These are phyloP conservation scores for Paxillus rubicundulus DNA, from an alignment of 768 basidiomycete species.

Conservation along the genomic window DNA sequence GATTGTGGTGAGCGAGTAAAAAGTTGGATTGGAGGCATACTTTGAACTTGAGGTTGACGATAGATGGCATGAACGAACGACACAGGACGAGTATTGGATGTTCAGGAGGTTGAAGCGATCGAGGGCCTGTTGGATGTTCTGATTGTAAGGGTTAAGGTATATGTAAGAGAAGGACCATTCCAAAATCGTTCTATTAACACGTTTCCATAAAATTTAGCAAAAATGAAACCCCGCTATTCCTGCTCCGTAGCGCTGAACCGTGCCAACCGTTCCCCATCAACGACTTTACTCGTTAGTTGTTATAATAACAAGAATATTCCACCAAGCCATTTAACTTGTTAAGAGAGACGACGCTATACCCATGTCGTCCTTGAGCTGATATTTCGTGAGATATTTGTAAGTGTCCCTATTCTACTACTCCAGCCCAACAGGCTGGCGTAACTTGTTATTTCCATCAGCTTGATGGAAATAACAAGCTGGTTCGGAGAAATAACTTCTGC, in stretches of 20 bases:
- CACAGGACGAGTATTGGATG: background rate
- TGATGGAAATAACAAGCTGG: too few relatives aligned
- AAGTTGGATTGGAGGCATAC: slow-evolving; percentile 33
- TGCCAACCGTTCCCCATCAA: background rate
- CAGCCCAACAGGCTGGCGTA: slow-evolving; percentile 10
- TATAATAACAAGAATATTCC: background rate
- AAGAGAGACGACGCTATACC: background rate
- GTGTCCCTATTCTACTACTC: slow-evolving; percentile 10
- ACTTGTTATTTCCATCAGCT: background rate
- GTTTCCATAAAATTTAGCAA: slow-evolving; percentile 26
- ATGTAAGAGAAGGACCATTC: slow-evolving; percentile 19
- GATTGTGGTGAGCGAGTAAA: slow-evolving; percentile 3
- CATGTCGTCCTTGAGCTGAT: background rate
- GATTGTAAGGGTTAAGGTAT: slow-evolving; percentile 15
- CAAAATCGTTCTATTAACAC: slow-evolving; percentile 17
- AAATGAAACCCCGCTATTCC: slow-evolving; percentile 34
- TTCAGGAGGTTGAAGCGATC: slow-evolving; percentile 13
- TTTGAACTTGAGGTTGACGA: slow-evolving; percentile 86
- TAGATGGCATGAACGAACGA: slow-evolving; percentile 59
- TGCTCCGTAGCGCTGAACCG: slow-evolving; percentile 22
- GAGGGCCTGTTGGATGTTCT: slow-evolving; percentile 9
- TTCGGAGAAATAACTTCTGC: background rate
- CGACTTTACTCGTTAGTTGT: background rate
- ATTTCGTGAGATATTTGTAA: background rate
- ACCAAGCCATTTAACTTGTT: background rate